phyloP scores from a whole-genome alignment of 768 basidiomycete species.

The Suillus lakei region DNA sequence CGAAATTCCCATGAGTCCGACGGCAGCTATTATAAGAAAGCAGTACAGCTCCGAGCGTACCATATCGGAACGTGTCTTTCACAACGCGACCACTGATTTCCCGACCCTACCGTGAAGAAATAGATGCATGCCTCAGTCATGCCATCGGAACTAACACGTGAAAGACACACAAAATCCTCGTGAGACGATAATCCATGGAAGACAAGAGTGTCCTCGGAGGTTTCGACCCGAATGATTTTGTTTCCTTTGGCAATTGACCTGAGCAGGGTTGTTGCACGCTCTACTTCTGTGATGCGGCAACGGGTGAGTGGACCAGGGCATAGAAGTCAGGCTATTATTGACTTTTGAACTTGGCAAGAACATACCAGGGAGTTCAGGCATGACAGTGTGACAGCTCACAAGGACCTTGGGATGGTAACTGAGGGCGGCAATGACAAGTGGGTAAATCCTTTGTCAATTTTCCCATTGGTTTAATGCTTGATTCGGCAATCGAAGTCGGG shows the following conservation, averaged over 20 bases:
- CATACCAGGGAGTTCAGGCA: constrained; percentile 64
- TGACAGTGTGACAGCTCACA: constrained; percentile 19
- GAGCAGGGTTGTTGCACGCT: constrained; percentile 65
- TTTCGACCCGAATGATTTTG: constrained; percentile 58
- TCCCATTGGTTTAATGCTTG: background rate
- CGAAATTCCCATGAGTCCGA: constrained; percentile 3
- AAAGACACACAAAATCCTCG: constrained; percentile 61
- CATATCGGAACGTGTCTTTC: constrained; percentile 55
- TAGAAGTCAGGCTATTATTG: background rate
- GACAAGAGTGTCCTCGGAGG: constrained; percentile 64
- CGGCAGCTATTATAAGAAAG: background rate
- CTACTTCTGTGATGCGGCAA: constrained; percentile 56
- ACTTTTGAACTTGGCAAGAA: background rate
- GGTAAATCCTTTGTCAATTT: background rate
- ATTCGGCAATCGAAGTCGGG: background rate
- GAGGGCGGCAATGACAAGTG: background rate
- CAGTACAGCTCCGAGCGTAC: constrained; percentile 31
- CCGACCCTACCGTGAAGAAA: constrained; percentile 44
- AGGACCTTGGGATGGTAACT: background rate
- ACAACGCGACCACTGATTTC: constrained; percentile 57
- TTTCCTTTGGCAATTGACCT: constrained; percentile 56
- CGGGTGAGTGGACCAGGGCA: background rate
- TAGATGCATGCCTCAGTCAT: constrained; percentile 10
- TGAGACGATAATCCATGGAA: constrained; percentile 60
- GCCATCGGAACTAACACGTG: background rate